phyloP scores from a whole-genome alignment of 495 filamentous ascomycete species.

The Penicillium argentinense region DNA sequence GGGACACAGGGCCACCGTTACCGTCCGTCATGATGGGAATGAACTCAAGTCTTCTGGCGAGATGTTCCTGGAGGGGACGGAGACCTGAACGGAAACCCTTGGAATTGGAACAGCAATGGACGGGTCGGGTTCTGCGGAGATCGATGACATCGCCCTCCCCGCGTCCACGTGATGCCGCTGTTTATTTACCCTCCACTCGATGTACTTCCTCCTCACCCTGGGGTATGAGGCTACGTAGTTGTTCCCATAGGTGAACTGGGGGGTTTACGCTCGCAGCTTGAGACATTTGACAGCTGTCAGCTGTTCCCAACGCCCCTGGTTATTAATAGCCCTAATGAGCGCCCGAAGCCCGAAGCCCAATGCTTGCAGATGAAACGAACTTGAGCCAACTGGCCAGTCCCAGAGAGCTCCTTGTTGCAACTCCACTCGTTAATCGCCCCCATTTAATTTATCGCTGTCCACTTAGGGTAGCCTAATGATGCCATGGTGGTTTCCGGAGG shows the following conservation, averaged over 20 bases:
- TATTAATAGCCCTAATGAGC: constrained; percentile 1
- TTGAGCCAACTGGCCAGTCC: constrained; percentile 12
- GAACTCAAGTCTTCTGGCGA: no score
- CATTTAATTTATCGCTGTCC: constrained; percentile 19
- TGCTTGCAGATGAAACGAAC: constrained; percentile 9
- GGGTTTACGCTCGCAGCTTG: no score
- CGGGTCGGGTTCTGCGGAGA: constrained; percentile 20
- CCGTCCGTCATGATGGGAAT: constrained; percentile 9
- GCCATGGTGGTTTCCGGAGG: constrained; percentile 11
- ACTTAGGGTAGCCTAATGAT: constrained; percentile 10
- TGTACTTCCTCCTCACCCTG: no score
- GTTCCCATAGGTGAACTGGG: no score
- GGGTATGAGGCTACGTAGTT: no score
- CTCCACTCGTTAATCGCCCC: constrained; percentile 22
- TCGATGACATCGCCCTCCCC: constrained; percentile 16
- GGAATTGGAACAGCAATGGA: neutral
- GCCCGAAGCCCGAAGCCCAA: constrained; percentile 1
- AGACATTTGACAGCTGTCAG: no score
- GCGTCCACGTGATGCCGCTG: constrained; percentile 17
- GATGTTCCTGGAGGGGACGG: no score
- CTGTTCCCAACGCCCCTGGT: no score
- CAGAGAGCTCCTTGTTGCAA: constrained; percentile 8
- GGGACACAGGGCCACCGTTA: constrained; percentile 1
- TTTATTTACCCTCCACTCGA: no score
- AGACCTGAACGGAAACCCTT: no score